These are phyloP conservation scores for Aureobasidium sp. DNA, from an alignment of 2,329 filamentous ascomycete species.

Conservation along the genomic window DNA sequence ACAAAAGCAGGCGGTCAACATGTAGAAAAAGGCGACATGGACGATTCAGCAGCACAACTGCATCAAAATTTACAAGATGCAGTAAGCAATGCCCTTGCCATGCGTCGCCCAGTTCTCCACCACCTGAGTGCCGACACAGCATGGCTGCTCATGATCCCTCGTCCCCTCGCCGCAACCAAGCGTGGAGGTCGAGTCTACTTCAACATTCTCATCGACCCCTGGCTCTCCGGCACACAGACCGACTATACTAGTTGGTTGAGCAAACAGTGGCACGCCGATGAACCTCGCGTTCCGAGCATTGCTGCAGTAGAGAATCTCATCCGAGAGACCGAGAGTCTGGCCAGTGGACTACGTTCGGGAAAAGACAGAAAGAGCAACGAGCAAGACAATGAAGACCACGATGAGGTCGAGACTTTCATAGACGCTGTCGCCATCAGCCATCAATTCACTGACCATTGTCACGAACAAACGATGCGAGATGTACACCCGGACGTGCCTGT, in stretches of 20 bases:
- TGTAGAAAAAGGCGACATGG: constrained; percentile 16
- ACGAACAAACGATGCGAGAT: constrained; percentile 53
- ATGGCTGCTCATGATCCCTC: constrained; percentile 60
- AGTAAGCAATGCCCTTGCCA: constrained; percentile 34
- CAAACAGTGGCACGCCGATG: constrained; percentile 55
- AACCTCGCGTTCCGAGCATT: constrained; percentile 50
- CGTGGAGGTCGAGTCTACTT: constrained; percentile 48
- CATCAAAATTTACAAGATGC: constrained; percentile 37
- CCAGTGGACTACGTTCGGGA: constrained; percentile 25
- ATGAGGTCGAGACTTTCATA: constrained; percentile 35
- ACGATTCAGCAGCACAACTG: constrained; percentile 34
- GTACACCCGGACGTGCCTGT: constrained; percentile 49
- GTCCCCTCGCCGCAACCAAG: constrained; percentile 39
- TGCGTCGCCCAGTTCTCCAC: constrained; percentile 49
- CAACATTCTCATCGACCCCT: constrained; percentile 61
- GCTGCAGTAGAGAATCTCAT: constrained; percentile 49
- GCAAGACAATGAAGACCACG: constrained; percentile 16
- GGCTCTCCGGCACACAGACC: constrained; percentile 55
- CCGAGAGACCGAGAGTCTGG: constrained; percentile 42
- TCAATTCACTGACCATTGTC: constrained; percentile 64
- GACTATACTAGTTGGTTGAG: constrained; percentile 60
- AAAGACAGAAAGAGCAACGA: constrained; percentile 19
- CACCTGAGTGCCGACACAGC: constrained; percentile 62
- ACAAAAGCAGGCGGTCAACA: not conserved
- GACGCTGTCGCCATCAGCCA: constrained; percentile 56